Base-by-base conservation (phyloP, 352 stramenopile genomes). In the Phytophthora pseudosyringae region DNA sequence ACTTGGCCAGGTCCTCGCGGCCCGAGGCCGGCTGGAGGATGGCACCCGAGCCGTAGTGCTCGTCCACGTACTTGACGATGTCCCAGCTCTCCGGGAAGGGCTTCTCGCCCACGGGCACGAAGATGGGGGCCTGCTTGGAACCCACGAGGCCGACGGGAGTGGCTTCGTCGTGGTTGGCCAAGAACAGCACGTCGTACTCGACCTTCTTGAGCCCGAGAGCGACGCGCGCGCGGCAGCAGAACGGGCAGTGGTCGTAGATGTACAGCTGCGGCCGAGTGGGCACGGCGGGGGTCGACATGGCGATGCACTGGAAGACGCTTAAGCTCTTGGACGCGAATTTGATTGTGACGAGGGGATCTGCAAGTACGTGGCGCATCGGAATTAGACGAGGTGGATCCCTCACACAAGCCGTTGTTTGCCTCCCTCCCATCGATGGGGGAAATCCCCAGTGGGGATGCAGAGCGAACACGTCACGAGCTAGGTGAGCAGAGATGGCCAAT, bases 231-330 rank as follows among this genome's bases (percentile, higher is more conserved):
- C 80, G 80, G 43, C 80, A 76, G 65, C 77, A 81, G 63, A 82
- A 86, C 3, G 80, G 75, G 51, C 77, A 85, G 51, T 76, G 62
- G 70, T 89, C 80, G 68, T 89, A 89, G 55, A 83, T 74, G 67
- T 83, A 86, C 15, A 89, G 64, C 70, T 78, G 73, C 4, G 67
- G 68, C 50, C 51, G 55, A 5, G 16, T 8, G 18, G 40, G 28
- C 12, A 32, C 13, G 10, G 61, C 49, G 3, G 18, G 35, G n/a
- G 44, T 25, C 5, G 44, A 51, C 51, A 58, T 64, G 18, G 2
- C 6, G 1, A 12, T n/a, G n/a, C n/a, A n/a, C n/a, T n/a, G 4
- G 11, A 16, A n/a, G 9, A 18, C 18, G 38, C n/a, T 44, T 15
- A 9, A n/a, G 8, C 18, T 11, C 40, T 46, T 4, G 26, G 4